These are phyloP conservation scores for Geotrichum aggregatum DNA, from an alignment of 1,139 yeast genomes.

Conservation along the genomic window DNA sequence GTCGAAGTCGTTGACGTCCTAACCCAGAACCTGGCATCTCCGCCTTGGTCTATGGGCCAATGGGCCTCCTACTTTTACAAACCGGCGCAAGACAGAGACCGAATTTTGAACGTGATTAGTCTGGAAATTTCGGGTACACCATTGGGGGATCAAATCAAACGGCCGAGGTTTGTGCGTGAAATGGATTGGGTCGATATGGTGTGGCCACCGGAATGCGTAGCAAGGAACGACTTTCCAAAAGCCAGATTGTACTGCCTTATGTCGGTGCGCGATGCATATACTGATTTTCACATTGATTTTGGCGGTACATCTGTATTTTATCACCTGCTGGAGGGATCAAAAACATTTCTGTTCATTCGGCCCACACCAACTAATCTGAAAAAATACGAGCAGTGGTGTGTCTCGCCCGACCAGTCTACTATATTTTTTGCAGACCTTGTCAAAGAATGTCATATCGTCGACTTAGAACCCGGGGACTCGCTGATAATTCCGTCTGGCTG, in stretches of 20 bases:
- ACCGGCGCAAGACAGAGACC: constrained; percentile 48
- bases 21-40: constrained; percentile 55
- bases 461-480: constrained; percentile 64
- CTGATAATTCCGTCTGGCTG: constrained; percentile 86
- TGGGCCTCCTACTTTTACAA: constrained; percentile 73
- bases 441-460: constrained; percentile 54
- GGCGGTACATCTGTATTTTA: constrained; percentile 92
- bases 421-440: constrained; percentile 63
- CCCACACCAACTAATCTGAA: constrained; percentile 62
- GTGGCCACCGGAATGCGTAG: constrained; percentile 46
- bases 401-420: constrained; percentile 56
- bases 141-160: constrained; percentile 48
- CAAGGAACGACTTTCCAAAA: constrained; percentile 46
- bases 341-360: constrained; percentile 72
- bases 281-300: constrained; percentile 88
- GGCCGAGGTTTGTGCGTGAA: constrained; percentile 66
- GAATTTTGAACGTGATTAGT: constrained; percentile 75
- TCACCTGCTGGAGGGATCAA: constrained; percentile 68
- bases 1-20: constrained; percentile 89
- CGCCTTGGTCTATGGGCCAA: constrained; percentile 63
- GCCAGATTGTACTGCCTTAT: constrained; percentile 81
- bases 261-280: constrained; percentile 77
- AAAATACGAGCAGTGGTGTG: constrained; percentile 70
- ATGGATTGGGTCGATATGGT: constrained; percentile 67
- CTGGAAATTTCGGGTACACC: constrained; percentile 65